These are phyloP conservation scores for Pseudogymnoascus sp. DNA, from an alignment of 2,329 filamentous ascomycete genomes.

Conservation along the genomic window DNA sequence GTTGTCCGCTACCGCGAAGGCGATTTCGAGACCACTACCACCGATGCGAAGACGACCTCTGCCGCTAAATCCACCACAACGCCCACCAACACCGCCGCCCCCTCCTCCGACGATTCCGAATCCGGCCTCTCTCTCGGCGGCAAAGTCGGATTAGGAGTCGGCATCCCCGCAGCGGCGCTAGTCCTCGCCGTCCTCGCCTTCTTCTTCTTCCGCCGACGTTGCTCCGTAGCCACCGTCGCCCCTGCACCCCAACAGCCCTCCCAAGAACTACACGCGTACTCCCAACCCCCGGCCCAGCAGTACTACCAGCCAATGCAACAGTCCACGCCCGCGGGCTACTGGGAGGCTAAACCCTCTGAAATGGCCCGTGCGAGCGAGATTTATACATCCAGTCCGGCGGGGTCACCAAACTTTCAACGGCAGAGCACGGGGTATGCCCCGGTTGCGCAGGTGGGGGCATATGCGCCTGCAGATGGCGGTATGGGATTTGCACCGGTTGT, in stretches of 20 bases:
- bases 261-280: not conserved
- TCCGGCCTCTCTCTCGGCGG: conserved; percentile 19
- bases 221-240: not conserved
- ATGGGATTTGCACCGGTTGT: not conserved
- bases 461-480: not conserved
- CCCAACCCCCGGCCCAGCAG: not conserved
- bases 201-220: conserved; percentile 25
- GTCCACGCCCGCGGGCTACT: not conserved
- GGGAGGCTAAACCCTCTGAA: not conserved
- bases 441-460: not conserved
- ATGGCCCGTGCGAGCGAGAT: not conserved
- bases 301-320: not conserved
- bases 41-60: not conserved
- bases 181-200: conserved; percentile 21
- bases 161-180: conserved; percentile 25
- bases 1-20: not conserved
- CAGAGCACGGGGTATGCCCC: not conserved
- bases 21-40: not conserved
- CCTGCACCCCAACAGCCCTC: not conserved
- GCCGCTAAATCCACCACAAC: not conserved
- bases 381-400: not conserved
- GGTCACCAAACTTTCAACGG: not conserved
- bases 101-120: conserved; percentile 6
- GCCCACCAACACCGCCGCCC: not conserved
- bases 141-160: conserved; percentile 26